phyloP scores from a whole-genome alignment of 1,139 yeast species.

The Nakaseomyces uthaithaninus region DNA sequence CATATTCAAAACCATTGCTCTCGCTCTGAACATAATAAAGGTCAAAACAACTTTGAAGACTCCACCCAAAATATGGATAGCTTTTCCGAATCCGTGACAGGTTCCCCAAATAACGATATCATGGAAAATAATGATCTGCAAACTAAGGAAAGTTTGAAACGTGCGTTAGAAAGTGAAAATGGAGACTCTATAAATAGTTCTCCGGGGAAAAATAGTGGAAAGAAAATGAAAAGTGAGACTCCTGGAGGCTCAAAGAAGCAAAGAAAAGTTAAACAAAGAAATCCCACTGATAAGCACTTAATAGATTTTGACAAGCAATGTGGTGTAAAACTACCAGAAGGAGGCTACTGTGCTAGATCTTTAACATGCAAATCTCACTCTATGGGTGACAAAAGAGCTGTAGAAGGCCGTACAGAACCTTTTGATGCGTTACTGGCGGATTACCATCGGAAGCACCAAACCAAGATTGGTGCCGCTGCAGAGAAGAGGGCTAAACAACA shows the following conservation, averaged over 20 bases:
- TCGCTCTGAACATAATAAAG: conserved; percentile 8
- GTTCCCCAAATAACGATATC: conserved; percentile 5
- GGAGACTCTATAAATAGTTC: conserved; percentile 12
- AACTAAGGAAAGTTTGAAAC: conserved; percentile 3
- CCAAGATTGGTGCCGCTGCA: conserved; percentile 75
- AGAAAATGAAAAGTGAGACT: conserved; percentile 13
- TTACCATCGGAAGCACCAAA: conserved; percentile 87
- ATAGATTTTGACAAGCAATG: conserved; percentile 94
- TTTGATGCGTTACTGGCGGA: conserved; percentile 82
- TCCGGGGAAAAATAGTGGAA: conserved; percentile 14
- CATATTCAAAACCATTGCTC: conserved; percentile 37
- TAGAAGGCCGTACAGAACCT: conserved; percentile 84
- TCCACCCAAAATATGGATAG: conserved; percentile 6
- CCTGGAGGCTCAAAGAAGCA: conserved; percentile 30
- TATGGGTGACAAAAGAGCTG: conserved; percentile 96
- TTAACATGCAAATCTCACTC: conserved; percentile 95
- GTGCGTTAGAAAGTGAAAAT: conserved; percentile 5
- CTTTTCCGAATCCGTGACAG: not conserved
- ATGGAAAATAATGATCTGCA: conserved; percentile 7
- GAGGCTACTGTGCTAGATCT: conserved; percentile 90
- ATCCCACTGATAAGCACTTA: conserved; percentile 63
- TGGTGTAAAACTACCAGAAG: conserved; percentile 89
- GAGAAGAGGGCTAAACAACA: conserved; percentile 44
- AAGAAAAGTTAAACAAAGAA: conserved; percentile 40
- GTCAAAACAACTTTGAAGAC: conserved; percentile 29